phyloP scores from a whole-genome alignment of 805 yeast genomes.

The Yamadazyma kitorensis region DNA sequence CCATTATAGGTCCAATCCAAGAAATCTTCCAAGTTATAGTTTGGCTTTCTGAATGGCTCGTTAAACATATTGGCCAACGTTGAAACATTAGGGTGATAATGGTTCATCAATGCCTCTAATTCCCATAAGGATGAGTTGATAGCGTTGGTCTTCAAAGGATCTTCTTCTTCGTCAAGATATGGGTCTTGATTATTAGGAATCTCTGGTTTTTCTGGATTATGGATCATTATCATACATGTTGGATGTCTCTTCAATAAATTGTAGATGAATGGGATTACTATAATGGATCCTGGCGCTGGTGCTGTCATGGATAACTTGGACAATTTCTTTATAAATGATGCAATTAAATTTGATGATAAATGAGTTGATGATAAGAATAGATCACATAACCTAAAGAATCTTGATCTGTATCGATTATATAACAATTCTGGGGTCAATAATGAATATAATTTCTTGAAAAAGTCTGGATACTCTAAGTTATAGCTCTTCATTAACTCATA shows the following conservation, averaged over 20 bases:
- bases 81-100: conserved; percentile 94
- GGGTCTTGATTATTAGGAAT: conserved; percentile 52
- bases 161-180: conserved; percentile 56
- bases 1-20: conserved; percentile 83
- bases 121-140: conserved; percentile 92
- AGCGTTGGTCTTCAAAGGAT: conserved; percentile 80
- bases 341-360: conserved; percentile 76
- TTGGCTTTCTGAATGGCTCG: conserved; percentile 86
- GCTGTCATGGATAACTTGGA: conserved; percentile 72
- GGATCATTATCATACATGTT: conserved; percentile 86
- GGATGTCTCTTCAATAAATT: conserved; percentile 90
- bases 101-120: conserved; percentile 69
- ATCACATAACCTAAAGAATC: conserved; percentile 86
- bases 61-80: conserved; percentile 83
- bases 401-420: conserved; percentile 75
- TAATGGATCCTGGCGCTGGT: conserved; percentile 86
- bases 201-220: conserved; percentile 38
- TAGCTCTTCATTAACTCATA: conserved; percentile 78
- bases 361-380: conserved; percentile 84
- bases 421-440: conserved; percentile 73
- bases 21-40: conserved; percentile 90
- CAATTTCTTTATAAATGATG: conserved; percentile 83
- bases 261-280: conserved; percentile 86
- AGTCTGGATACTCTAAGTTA: conserved; percentile 90
- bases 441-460: conserved; percentile 77